These are phyloP conservation scores for Dryas alaskensis DNA, from an alignment of 306 rosid genomes.

Conservation along the genomic window DNA sequence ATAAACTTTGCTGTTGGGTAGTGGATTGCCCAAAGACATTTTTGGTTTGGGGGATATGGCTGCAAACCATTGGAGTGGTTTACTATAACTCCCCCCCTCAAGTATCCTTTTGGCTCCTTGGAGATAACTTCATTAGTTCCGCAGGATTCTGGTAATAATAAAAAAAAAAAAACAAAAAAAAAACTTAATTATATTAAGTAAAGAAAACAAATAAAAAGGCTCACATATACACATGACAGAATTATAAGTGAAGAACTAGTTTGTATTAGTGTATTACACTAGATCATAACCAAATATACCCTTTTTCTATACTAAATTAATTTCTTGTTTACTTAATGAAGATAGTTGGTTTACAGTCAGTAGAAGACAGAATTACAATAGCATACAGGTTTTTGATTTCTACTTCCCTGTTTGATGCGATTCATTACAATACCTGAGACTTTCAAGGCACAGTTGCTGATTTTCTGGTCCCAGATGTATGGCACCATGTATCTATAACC, in stretches of 20 bases:
- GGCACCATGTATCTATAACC: slow-evolving; percentile 5
- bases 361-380: not conserved
- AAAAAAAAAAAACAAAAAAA: too few species aligned
- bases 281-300: too few species aligned
- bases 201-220: not conserved
- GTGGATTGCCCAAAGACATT: not conserved
- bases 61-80: slow-evolving; percentile 6
- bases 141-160: not conserved
- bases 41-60: slow-evolving; percentile 11
- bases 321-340: too few species aligned
- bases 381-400: not conserved
- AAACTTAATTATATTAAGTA: not conserved
- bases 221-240: too few species aligned
- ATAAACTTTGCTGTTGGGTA: not conserved
- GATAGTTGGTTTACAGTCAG: too few species aligned
- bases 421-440: not conserved
- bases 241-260: too few species aligned
- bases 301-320: too few species aligned
- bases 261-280: too few species aligned
- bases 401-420: not conserved
- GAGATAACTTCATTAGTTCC: not conserved
- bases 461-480: slow-evolving; percentile 9
- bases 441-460: slow-evolving; percentile 15
- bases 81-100: not conserved
- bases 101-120: not conserved